Conservation (phyloP, 768 basidiomycete species). For the Russula sp. region DNA sequence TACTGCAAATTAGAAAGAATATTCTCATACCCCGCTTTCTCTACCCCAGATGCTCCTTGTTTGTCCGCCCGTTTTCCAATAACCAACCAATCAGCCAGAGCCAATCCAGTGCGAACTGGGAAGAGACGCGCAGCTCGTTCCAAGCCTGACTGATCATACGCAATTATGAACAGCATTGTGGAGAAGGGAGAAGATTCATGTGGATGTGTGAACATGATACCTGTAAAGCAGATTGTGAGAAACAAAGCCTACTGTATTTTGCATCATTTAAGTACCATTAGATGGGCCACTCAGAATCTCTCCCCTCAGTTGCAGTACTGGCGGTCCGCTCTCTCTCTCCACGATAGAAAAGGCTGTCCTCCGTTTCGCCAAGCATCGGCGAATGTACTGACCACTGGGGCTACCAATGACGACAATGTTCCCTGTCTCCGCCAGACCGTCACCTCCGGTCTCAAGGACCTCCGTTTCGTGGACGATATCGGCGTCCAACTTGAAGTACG, state of each 20-base stretch:
- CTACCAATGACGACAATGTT: slow-evolving; percentile 58
- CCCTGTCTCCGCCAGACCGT: slow-evolving; percentile 38
- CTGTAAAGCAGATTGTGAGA: slow-evolving; percentile 25
- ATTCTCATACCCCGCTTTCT: slow-evolving; percentile 67
- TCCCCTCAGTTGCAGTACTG: slow-evolving; percentile 12
- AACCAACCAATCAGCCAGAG: slow-evolving; percentile 73
- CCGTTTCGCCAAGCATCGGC: slow-evolving; percentile 13
- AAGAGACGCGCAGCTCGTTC: slow-evolving; percentile 69
- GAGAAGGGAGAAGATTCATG: slow-evolving; percentile 38
- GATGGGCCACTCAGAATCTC: background rate
- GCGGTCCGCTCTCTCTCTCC: slow-evolving; percentile 1
- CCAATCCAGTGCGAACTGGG: slow-evolving; percentile 75
- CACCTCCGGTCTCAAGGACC: slow-evolving; percentile 18
- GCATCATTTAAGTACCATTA: slow-evolving; percentile 20
- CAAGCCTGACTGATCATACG: slow-evolving; percentile 47
- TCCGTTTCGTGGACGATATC: slow-evolving; percentile 46
- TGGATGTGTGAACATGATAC: slow-evolving; percentile 59
- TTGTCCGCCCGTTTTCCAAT: slow-evolving; percentile 44
- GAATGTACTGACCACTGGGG: slow-evolving; percentile 24
- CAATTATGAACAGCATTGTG: slow-evolving; percentile 51
- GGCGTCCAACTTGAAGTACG: slow-evolving; percentile 65
- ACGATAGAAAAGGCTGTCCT: slow-evolving; percentile 22
- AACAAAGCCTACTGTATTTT: background rate
- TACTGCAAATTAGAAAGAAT: slow-evolving; percentile 9
- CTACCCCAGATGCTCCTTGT: slow-evolving; percentile 63